These are phyloP conservation scores for Cerioporus squamosus DNA, from an alignment of 1,284 basidiomycete genomes.

Conservation along the genomic window DNA sequence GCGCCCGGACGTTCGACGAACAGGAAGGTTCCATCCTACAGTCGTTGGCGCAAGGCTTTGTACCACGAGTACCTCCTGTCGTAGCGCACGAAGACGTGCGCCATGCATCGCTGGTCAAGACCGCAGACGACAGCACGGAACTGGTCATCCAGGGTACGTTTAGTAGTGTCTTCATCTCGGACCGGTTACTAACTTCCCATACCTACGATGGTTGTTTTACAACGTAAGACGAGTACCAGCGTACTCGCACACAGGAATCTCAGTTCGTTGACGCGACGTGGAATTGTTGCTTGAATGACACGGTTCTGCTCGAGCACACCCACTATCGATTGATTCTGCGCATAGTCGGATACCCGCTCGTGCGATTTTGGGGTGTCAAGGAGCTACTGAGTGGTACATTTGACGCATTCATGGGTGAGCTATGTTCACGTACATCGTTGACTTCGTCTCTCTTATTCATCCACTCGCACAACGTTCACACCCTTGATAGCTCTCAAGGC, in stretches of 20 bases:
- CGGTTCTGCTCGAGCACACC: background rate
- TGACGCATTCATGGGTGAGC: slow-evolving; percentile 8
- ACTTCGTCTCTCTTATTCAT: background rate
- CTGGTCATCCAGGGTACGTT: background rate
- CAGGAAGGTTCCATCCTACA: slow-evolving; percentile 11
- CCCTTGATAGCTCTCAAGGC: background rate
- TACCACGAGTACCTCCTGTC: slow-evolving; percentile 11
- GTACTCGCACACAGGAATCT: background rate
- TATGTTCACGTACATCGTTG: too few relatives aligned
- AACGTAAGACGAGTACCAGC: background rate
- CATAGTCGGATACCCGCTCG: slow-evolving; percentile 10
- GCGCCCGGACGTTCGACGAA: background rate
- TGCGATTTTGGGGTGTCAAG: background rate
- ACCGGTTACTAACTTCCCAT: background rate
- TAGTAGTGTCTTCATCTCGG: background rate
- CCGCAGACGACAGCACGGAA: background rate
- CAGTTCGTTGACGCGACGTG: background rate
- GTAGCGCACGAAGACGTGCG: slow-evolving; percentile 7
- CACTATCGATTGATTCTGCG: slow-evolving; percentile 10
- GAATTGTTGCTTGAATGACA: background rate
- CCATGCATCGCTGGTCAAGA: background rate
- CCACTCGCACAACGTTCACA: background rate
- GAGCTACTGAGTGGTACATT: slow-evolving; percentile 9
- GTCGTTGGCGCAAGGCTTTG: background rate
- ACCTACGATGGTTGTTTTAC: background rate